Evolutionary conservation across 176 grass and related monocot genomes (phyloP).

Genomic region (Oryza meridionalis): DNA sequence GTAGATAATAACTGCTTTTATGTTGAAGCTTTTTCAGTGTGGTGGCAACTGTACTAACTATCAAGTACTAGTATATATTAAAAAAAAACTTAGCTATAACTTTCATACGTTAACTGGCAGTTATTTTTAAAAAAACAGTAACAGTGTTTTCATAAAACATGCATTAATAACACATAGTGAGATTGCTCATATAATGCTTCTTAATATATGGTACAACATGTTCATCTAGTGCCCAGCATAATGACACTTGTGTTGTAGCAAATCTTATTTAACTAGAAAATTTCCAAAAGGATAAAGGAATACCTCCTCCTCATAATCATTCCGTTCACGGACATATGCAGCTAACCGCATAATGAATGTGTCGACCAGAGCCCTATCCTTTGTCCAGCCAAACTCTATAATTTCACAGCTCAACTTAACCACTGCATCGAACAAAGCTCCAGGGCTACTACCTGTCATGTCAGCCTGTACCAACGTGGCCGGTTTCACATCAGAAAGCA

Average conservation of each 20-base stretch:
- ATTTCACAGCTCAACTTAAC: constrained; percentile 97
- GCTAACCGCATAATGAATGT: constrained; percentile 97
- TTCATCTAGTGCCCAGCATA: constrained; percentile 7
- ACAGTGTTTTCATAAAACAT: neutral
- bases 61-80: neutral
- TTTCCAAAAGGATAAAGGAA: constrained; percentile 22
- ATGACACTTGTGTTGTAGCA: constrained; percentile 12
- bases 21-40: neutral
- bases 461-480: constrained; percentile 63
- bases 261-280: constrained; percentile 31
- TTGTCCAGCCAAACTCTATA: constrained; percentile 99
- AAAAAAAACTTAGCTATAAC: neutral
- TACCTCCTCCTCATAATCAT: constrained; percentile 98
- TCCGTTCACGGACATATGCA: constrained; percentile 93
- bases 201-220: constrained; percentile 21
- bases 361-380: constrained; percentile 97
- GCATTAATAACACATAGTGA: constrained; percentile 23
- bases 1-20: neutral
- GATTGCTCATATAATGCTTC: constrained; percentile 1
- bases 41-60: neutral
- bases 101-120: neutral
- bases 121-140: neutral
- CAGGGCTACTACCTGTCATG: constrained; percentile 74
- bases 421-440: constrained; percentile 84
- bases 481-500: constrained; percentile 40